These are phyloP conservation scores for Wallacemonas rigidus DNA, from an alignment of 208 protist genomes.

Conservation along the genomic window DNA sequence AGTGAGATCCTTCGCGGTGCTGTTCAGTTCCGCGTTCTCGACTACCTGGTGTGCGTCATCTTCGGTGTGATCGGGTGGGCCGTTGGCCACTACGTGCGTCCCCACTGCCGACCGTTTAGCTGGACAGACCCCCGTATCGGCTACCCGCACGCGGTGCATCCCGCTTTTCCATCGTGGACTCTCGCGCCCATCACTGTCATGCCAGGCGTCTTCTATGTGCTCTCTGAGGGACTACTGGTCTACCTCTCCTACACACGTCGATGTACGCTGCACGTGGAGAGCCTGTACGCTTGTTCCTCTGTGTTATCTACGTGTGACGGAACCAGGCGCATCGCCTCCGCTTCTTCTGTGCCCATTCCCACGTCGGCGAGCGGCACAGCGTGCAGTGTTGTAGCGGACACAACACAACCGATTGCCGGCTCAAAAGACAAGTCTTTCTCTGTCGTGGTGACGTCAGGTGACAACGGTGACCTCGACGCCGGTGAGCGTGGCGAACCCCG, in stretches of 20 bases:
- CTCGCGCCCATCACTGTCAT: slow-evolving; percentile 41
- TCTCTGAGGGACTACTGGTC: slow-evolving; percentile 28
- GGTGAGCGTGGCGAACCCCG: background rate
- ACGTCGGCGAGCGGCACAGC: no score
- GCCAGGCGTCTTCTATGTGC: slow-evolving; percentile 34
- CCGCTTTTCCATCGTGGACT: slow-evolving; percentile 59
- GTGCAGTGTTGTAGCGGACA: background rate
- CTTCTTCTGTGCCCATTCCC: background rate
- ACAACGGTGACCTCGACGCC: slow-evolving; percentile 6
- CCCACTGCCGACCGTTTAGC: slow-evolving; percentile 55
- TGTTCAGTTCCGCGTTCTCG: slow-evolving; percentile 27
- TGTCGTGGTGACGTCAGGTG: background rate
- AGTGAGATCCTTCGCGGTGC: background rate
- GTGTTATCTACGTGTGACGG: background rate
- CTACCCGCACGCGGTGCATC: slow-evolving; percentile 27
- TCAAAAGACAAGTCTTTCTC: background rate
- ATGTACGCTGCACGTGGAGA: slow-evolving; percentile 19
- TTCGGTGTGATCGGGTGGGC: slow-evolving; percentile 22
- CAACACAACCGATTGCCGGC: background rate
- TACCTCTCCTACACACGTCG: slow-evolving; percentile 4
- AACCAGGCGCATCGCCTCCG: background rate
- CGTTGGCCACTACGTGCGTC: slow-evolving; percentile 24
- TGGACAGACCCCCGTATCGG: slow-evolving; percentile 47
- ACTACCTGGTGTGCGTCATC: slow-evolving; percentile 46
- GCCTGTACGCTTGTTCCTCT: background rate